Evolutionary conservation across 495 filamentous ascomycete species (phyloP), one percentile per base, ranked within the genome.

Genomic region (Zalerion maritima): DNA sequence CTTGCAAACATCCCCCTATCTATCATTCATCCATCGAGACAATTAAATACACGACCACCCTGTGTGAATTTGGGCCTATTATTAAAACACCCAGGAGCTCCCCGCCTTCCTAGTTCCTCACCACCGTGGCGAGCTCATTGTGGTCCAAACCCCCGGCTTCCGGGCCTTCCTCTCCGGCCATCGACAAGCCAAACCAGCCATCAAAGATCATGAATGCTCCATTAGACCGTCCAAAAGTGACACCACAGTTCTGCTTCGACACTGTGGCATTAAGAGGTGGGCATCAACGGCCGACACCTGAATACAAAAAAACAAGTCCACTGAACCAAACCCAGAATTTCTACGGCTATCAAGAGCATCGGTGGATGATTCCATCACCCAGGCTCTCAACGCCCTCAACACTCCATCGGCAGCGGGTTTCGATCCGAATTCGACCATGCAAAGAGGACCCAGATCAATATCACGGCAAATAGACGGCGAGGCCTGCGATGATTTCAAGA

Each of bases 161-260:
- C 21, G 22, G 21, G 26, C 34, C 28, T 34, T 24, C 41, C 24
- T 21, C 26, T 21, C 26, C 37, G 34, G 35, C 17, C 33, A 4
- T 15, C 13, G 18, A 10, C 15, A 23, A 14, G 23, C 24, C 42
- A n/a, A 19, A 34, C 28, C 34, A 23, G 24, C 26, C 31, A 11
- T 29, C 40, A 24, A 46, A 42, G 40, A 61, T 45, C 34, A 89
- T 89, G 81, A 63, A 74, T 23, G 57, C 65, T 35, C 58, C 71
- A 15, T 57, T 69, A 6, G 54, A 62, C 14, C 58, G 60, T 25
- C 82, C 84, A 3, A 43, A 46, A 23, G 60, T 96, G 26, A 87
- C 70, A 16, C 85, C 87, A 11, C 80, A 86, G 49, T 89, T 96
- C 45, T 97, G 89, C 50, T 96, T 96, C 60, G 78, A 85, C 27